These are phyloP conservation scores for Colletotrichum sp. DNA, from an alignment of 2,329 filamentous ascomycete genomes.

Conservation along the genomic window DNA sequence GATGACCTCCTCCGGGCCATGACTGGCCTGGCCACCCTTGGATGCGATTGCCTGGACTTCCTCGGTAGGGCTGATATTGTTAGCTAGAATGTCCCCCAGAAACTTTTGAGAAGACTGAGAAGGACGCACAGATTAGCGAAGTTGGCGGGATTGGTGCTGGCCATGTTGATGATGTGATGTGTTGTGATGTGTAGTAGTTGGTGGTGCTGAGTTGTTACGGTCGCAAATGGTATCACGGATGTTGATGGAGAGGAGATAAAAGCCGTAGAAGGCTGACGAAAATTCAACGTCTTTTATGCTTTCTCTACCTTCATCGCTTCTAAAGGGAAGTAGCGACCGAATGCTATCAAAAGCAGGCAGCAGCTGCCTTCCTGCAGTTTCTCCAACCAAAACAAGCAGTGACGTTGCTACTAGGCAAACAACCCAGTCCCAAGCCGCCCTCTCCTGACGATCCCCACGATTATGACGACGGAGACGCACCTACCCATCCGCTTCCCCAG, in stretches of 20 bases:
- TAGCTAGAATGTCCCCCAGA: accelerated
- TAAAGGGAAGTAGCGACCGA: neutral
- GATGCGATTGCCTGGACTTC: neutral
- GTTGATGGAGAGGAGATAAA: too few species aligned
- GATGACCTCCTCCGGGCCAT: neutral
- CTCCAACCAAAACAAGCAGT: neutral
- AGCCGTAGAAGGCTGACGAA: too few species aligned
- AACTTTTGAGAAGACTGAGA: too few species aligned
- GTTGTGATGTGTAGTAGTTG: too few species aligned
- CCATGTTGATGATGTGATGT: neutral
- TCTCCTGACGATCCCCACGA: neutral
- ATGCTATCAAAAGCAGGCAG: neutral
- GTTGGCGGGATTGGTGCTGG: neutral
- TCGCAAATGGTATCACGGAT: neutral
- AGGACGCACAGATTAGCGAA: neutral
- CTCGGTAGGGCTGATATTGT: neutral
- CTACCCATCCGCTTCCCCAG: neutral
- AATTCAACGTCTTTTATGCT: conserved; percentile 2
- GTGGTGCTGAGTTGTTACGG: too few species aligned
- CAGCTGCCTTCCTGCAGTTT: neutral
- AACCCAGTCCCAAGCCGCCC: neutral
- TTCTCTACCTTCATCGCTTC: too few species aligned
- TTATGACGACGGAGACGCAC: neutral
- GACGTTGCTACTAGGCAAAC: conserved; percentile 2
- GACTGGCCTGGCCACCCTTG: neutral